phyloP scores from a whole-genome alignment of 805 yeast species.

The Nakazawaea anatomiae region DNA sequence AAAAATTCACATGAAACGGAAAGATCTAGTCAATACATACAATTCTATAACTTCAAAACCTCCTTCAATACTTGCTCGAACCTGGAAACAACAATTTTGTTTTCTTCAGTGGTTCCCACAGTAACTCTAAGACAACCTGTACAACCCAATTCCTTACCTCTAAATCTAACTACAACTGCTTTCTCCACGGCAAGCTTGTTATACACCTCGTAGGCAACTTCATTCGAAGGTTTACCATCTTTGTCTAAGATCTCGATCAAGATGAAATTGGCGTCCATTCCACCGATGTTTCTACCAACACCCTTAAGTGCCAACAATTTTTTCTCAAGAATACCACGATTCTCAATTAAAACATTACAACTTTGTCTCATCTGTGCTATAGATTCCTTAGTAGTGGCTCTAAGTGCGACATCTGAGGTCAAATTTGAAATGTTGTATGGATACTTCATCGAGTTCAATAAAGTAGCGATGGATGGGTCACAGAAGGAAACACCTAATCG shows the following conservation, averaged over 20 bases:
- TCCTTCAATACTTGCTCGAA: constrained; percentile 21
- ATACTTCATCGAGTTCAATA: constrained; percentile 87
- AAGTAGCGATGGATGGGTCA: constrained; percentile 48
- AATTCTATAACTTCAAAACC: constrained; percentile 3
- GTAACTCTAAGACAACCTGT: constrained; percentile 83
- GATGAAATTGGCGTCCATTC: constrained; percentile 80
- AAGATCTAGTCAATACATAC: background rate
- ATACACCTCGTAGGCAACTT: constrained; percentile 62
- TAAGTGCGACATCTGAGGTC: constrained; percentile 67
- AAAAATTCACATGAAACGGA: constrained; percentile 8
- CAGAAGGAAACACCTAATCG: constrained; percentile 81
- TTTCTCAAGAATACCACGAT: constrained; percentile 49
- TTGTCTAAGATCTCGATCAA: constrained; percentile 64
- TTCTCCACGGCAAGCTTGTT: constrained; percentile 62
- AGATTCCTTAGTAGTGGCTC: constrained; percentile 62
- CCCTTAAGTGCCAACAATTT: constrained; percentile 52
- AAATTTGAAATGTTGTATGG: constrained; percentile 89
- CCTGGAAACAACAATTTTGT: constrained; percentile 46
- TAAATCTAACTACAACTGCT: constrained; percentile 80
- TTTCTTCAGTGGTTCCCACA: constrained; percentile 79
- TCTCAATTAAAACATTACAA: constrained; percentile 42
- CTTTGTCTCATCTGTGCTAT: constrained; percentile 51
- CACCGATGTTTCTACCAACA: constrained; percentile 75
- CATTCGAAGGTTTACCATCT: constrained; percentile 60
- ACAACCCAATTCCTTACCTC: constrained; percentile 91